Evolutionary conservation across 1,139 yeast species (phyloP).

Genomic region (Geotrichum fermentans): DNA sequence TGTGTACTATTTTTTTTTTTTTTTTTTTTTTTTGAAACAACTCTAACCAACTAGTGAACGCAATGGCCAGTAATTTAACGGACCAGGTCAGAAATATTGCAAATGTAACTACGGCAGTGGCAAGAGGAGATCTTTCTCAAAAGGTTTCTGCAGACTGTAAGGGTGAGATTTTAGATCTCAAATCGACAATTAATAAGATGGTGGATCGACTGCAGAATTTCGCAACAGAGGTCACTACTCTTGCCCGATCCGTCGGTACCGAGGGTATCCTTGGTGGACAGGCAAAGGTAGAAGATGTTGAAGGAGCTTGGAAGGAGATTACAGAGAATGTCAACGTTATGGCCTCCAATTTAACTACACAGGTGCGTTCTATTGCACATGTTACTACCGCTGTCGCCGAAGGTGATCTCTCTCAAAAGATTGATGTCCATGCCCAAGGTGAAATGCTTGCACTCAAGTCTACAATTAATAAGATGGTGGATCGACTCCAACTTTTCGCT

Average conservation of each 20-base stretch:
- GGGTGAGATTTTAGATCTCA: slow-evolving; percentile 79
- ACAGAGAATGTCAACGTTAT: slow-evolving; percentile 84
- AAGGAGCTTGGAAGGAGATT: slow-evolving; percentile 90
- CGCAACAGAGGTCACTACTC: slow-evolving; percentile 82
- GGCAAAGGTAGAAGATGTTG: slow-evolving; percentile 87
- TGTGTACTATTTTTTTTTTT: slow-evolving; percentile 28
- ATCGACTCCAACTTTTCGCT: slow-evolving; percentile 79
- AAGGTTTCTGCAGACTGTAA: slow-evolving; percentile 86
- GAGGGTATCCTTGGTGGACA: slow-evolving; percentile 88
- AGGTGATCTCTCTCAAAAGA: slow-evolving; percentile 83
- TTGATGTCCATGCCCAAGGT: slow-evolving; percentile 87
- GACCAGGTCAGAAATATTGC: slow-evolving; percentile 88
- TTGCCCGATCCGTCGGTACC: slow-evolving; percentile 86
- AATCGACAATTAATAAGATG: slow-evolving; percentile 75
- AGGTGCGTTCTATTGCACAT: slow-evolving; percentile 83
- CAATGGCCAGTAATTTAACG: slow-evolving; percentile 83
- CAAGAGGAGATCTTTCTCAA: slow-evolving; percentile 81
- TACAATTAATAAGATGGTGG: slow-evolving; percentile 88
- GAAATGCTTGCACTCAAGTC: slow-evolving; percentile 69
- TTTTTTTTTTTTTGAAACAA: not conserved
- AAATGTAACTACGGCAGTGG: slow-evolving; percentile 87
- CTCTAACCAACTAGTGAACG: slow-evolving; percentile 60
- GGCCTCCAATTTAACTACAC: slow-evolving; percentile 86
- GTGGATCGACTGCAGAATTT: slow-evolving; percentile 84
- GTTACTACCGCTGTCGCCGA: slow-evolving; percentile 91